phyloP scores from a whole-genome alignment of 768 basidiomycete species.

The Boletus coccyginus region DNA sequence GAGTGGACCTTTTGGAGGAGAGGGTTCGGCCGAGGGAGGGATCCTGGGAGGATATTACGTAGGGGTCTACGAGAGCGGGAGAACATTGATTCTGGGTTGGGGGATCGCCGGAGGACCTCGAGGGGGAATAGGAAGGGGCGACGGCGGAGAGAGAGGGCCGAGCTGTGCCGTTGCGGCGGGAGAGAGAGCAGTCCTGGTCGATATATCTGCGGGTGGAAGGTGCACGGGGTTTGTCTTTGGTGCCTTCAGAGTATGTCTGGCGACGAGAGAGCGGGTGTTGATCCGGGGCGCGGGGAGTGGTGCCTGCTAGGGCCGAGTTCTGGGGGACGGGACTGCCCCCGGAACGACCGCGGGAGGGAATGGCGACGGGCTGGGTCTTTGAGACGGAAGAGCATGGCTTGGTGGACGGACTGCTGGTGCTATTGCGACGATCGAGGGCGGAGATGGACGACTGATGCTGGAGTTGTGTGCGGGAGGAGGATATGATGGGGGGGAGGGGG shows the following conservation, averaged over 20 bases:
- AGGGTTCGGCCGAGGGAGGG: constrained; percentile 33
- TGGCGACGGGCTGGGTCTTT: constrained; percentile 35
- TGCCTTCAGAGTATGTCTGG: constrained; percentile 49
- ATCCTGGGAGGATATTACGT: constrained; percentile 28
- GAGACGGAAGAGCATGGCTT: constrained; percentile 29
- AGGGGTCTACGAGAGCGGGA: constrained; percentile 20
- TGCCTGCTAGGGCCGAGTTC: constrained; percentile 17
- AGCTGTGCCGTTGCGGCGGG: constrained; percentile 45
- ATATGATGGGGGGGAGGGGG: constrained; percentile 30
- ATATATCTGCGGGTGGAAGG: constrained; percentile 60
- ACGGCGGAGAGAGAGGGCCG: constrained; percentile 46
- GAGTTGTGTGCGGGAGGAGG: constrained; percentile 29
- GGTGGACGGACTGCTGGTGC: constrained; percentile 32
- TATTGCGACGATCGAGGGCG: constrained; percentile 45
- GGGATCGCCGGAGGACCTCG: constrained; percentile 21
- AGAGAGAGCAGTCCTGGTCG: constrained; percentile 50
- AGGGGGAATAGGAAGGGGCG: constrained; percentile 31
- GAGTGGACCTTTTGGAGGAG: constrained; percentile 28
- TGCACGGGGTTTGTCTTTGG: constrained; percentile 53
- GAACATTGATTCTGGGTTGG: constrained; percentile 17
- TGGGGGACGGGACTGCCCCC: constrained; percentile 48
- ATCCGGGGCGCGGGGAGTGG: constrained; percentile 40
- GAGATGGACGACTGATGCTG: constrained; percentile 32
- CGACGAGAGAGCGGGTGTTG: constrained; percentile 44
- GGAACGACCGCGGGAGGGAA: constrained; percentile 47